These are phyloP conservation scores for Aspergillus felis DNA, from an alignment of 2,329 filamentous ascomycete species.

Conservation along the genomic window DNA sequence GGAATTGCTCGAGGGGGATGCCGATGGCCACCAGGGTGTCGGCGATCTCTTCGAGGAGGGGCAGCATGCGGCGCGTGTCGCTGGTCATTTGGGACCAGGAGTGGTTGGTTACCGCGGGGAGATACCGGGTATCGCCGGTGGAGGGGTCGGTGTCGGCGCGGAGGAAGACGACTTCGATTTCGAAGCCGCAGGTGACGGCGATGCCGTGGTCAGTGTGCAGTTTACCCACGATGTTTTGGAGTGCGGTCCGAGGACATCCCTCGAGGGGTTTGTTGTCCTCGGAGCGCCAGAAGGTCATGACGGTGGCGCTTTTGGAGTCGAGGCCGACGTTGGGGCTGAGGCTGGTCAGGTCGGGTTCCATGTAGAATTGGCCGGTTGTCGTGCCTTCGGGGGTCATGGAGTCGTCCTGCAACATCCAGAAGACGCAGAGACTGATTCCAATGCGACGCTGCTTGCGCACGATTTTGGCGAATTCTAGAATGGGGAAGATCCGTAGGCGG, in stretches of 20 bases:
- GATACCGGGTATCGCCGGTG: conserved; percentile 27
- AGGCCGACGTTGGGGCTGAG: conserved; percentile 57
- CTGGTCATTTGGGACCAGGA: conserved; percentile 66
- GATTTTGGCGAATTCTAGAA: conserved; percentile 51
- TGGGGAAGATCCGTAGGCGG: conserved; percentile 64
- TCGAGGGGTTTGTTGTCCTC: conserved; percentile 48
- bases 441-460: conserved; percentile 49
- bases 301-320: conserved; percentile 56
- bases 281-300: conserved; percentile 64
- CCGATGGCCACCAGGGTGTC: conserved; percentile 56
- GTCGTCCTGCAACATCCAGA: conserved; percentile 68
- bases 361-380: conserved; percentile 61
- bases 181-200: conserved; percentile 68
- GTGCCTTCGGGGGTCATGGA: conserved; percentile 48
- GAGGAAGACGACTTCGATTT: conserved; percentile 75
- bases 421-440: conserved; percentile 60
- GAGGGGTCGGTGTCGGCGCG: conserved; percentile 39
- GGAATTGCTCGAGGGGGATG: conserved; percentile 68
- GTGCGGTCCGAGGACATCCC: conserved; percentile 63
- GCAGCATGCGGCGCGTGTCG: conserved; percentile 54
- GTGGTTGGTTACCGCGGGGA: conserved; percentile 59
- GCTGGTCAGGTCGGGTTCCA: conserved; percentile 63
- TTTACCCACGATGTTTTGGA: conserved; percentile 53
- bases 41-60: conserved; percentile 64
- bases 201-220: conserved; percentile 52